Evolutionary conservation across 176 grass and related monocot genomes (phyloP), one percentile per base, ranked within the genome.

Genomic region (Elymus sibiricus): DNA sequence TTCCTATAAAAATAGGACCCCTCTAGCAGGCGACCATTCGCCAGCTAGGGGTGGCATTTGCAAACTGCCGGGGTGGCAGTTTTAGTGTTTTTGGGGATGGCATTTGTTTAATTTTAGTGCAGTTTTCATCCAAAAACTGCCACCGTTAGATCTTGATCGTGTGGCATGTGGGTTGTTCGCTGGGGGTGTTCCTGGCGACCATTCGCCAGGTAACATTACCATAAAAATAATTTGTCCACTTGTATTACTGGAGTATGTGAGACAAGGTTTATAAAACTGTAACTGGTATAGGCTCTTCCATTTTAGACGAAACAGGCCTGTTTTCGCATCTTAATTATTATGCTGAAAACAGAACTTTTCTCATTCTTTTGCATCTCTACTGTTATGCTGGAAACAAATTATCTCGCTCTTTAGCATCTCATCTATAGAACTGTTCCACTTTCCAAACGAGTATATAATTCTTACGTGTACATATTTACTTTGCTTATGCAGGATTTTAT

Each of bases 401-500:
- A 29, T 53, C 24, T 74, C 21, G 32, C 42, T 56, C 42, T 19
- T 79, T 40, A 34, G 58, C 74, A 51, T 80, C 22, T 31, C 6
- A 78, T 16, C 6, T 78, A 9, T 62, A 59, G 34, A 51, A 71
- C 38, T 47, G 64, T 64, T 88, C 4, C 10, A 22, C 37, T 78
- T 56, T 78, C 6, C 28, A 43, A 69, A 80, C 13, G 5, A 25
- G 78, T 37, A 74, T 22, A 25, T 64, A 21, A 46, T 59, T 79
- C 24, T 75, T 11, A 51, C 11, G 26, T 53, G 27, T 55, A 59
- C 35, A 49, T 72, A 27, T 42, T 59, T 51, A 14, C 15, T 28
- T 85, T 83, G 40, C 55, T 83, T 29, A 74, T 91, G n/a, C 86
- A 95, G 93, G 93, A 40, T 95, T 95, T 76, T 98, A 95, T 49